Percentiles rank a stretch among this genome's conserved stretches.
These are phyloP conservation scores for Sclerotinia minor DNA, from an alignment of 2,329 filamentous ascomycete species.

Conservation along the genomic window DNA sequence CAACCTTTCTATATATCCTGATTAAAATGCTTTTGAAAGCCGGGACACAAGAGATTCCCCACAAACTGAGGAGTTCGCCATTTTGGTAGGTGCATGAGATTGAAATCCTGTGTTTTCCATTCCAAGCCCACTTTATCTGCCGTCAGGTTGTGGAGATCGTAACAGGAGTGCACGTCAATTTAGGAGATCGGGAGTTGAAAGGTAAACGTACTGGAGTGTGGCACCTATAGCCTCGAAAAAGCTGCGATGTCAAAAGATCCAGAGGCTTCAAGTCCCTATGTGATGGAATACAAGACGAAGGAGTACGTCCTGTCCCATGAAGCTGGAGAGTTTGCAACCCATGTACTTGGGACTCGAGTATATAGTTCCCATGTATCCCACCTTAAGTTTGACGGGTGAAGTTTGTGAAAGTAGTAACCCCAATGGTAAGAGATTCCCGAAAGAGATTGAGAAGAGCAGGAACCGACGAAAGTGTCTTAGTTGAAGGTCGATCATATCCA, in stretches of 20 bases:
- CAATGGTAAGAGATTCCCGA: not conserved
- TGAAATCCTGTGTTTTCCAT: not conserved
- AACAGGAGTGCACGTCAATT: not conserved
- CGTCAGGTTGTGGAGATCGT: not conserved
- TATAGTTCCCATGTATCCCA: not conserved
- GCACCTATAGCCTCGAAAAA: not conserved
- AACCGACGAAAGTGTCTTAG: conserved; percentile 2
- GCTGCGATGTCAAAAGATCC: not conserved
- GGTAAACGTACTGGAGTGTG: not conserved
- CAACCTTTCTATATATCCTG: not conserved
- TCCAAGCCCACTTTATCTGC: not conserved
- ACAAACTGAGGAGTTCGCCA: not conserved
- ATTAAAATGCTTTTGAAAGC: not conserved
- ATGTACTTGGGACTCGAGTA: not conserved
- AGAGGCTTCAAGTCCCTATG: not conserved
- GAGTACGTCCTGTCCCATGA: not conserved
- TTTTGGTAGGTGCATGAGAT: not conserved
- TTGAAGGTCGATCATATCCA: conserved; percentile 14
- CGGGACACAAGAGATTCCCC: not conserved
- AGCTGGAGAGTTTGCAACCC: not conserved
- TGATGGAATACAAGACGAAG: not conserved
- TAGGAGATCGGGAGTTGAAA: not conserved
- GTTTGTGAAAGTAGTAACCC: not conserved
- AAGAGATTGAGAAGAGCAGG: not conserved
- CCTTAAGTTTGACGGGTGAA: not conserved